Percentiles rank a stretch among this genome's conserved stretches.
These are phyloP conservation scores for Fraxinus greggii DNA, from an alignment of 305 asterid genomes.

Conservation along the genomic window DNA sequence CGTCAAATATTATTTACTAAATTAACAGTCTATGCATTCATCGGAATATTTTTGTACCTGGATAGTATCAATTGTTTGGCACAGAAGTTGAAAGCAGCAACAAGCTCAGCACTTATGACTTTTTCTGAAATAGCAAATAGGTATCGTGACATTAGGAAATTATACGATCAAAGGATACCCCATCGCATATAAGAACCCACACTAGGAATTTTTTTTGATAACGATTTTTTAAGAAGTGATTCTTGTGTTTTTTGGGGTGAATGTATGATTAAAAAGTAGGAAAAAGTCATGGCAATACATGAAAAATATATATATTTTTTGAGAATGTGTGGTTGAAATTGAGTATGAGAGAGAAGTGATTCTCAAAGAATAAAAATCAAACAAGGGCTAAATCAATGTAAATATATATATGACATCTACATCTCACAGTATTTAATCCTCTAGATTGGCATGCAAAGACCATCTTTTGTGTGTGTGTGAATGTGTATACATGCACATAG, in stretches of 20 bases:
- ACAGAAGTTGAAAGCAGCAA: not conserved
- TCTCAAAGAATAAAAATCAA: not conserved
- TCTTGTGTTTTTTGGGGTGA: not conserved
- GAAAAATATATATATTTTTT: too few species aligned
- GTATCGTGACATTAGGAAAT: not conserved
- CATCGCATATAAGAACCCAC: not conserved
- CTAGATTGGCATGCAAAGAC: not conserved
- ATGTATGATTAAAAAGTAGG: not conserved
- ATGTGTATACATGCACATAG: not conserved
- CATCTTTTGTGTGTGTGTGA: not conserved
- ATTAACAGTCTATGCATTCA: not conserved
- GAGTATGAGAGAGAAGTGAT: not conserved
- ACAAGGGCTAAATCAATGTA: not conserved
- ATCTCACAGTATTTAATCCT: not conserved
- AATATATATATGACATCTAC: not conserved
- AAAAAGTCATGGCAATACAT: not conserved
- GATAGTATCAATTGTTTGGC: not conserved
- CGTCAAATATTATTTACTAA: not conserved
- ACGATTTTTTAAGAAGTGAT: not conserved
- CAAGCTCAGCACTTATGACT: constrained; percentile 2
- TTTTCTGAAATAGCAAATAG: not conserved
- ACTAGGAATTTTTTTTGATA: not conserved
- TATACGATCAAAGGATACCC: not conserved
- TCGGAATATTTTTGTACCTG: not conserved
- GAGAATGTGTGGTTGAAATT: not conserved